Percentiles rank a stretch among this genome's conserved stretches.
phyloP scores from a whole-genome alignment of 495 filamentous ascomycete species.

The Bombardia bombarda region DNA sequence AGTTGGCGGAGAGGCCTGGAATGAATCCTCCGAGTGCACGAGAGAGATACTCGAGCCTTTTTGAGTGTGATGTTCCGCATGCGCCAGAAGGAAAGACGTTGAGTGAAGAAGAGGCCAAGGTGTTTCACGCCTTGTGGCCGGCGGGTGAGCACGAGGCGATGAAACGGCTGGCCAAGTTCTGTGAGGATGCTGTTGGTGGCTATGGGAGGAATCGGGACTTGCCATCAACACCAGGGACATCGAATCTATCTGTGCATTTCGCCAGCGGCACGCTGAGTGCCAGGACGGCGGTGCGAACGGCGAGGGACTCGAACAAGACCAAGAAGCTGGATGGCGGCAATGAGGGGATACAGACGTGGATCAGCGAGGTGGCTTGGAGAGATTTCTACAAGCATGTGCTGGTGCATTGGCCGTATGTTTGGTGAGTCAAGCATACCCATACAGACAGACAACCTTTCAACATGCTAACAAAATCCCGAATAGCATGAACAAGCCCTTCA shows the following conservation, averaged over 20 bases:
- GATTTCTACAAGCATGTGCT: slow-evolving; percentile 92
- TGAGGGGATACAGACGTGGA: slow-evolving; percentile 65
- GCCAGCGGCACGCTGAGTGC: slow-evolving; percentile 70
- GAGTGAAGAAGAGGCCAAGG: slow-evolving; percentile 47
- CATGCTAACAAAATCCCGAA: background rate
- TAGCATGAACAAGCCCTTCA: slow-evolving; percentile 93
- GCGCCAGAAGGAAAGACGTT: slow-evolving; percentile 60
- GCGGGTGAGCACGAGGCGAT: slow-evolving; percentile 72
- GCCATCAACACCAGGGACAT: slow-evolving; percentile 54
- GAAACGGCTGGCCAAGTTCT: slow-evolving; percentile 59
- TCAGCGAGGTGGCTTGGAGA: slow-evolving; percentile 82
- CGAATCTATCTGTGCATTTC: slow-evolving; percentile 71
- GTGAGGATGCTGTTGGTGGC: slow-evolving; percentile 51
- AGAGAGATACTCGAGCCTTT: slow-evolving; percentile 48
- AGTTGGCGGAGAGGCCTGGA: slow-evolving; percentile 48
- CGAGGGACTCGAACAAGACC: slow-evolving; percentile 58
- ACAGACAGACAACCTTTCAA: background rate
- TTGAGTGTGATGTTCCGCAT: slow-evolving; percentile 53
- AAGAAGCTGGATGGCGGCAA: slow-evolving; percentile 63
- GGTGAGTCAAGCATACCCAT: slow-evolving; percentile 49
- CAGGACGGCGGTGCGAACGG: slow-evolving; percentile 61
- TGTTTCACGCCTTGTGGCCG: slow-evolving; percentile 58
- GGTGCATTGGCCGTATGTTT: slow-evolving; percentile 80
- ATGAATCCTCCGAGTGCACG: slow-evolving; percentile 53
- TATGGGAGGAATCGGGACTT: slow-evolving; percentile 59